A percentile compares a stretch with the other conserved stretches of the same genome.
Conservation (phyloP, 2,329 filamentous ascomycete species). For the Epichloe amarillans region DNA sequence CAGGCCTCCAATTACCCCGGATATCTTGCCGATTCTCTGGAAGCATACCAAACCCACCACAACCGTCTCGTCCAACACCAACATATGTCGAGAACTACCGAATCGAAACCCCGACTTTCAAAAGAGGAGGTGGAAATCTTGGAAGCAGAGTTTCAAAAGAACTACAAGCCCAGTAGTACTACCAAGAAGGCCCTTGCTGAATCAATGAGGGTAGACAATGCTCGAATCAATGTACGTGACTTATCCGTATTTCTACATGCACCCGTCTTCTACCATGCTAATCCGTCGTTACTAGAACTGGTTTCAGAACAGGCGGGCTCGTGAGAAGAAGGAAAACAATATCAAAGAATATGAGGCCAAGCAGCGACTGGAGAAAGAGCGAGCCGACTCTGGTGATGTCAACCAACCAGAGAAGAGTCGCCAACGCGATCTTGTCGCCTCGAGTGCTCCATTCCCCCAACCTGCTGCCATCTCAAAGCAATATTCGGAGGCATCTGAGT, state of each 20-base stretch:
- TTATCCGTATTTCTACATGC: neutral
- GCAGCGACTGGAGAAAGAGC: slow-evolving; percentile 23
- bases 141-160: slow-evolving; percentile 49
- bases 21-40: slow-evolving; percentile 26
- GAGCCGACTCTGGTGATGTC: slow-evolving; percentile 11
- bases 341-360: slow-evolving; percentile 27
- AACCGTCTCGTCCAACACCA: slow-evolving; percentile 24
- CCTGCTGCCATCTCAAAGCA: slow-evolving; percentile 10
- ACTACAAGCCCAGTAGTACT: slow-evolving; percentile 50
- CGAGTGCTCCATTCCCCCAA: slow-evolving; percentile 26
- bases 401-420: slow-evolving; percentile 17
- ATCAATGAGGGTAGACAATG: slow-evolving; percentile 47
- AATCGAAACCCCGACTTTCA: slow-evolving; percentile 40
- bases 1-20: slow-evolving; percentile 21
- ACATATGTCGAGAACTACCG: slow-evolving; percentile 27
- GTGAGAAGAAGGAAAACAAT: slow-evolving; percentile 51
- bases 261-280: neutral
- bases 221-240: slow-evolving; percentile 45
- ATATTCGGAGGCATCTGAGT: slow-evolving; percentile 7
- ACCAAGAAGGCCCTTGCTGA: slow-evolving; percentile 48
- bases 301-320: slow-evolving; percentile 54
- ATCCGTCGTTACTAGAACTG: slow-evolving; percentile 37
- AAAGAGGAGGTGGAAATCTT: slow-evolving; percentile 47
- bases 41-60: slow-evolving; percentile 24
- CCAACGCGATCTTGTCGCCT: slow-evolving; percentile 25